phyloP scores from a whole-genome alignment of 2,329 filamentous ascomycete genomes.

The Diaporthe humulicola region DNA sequence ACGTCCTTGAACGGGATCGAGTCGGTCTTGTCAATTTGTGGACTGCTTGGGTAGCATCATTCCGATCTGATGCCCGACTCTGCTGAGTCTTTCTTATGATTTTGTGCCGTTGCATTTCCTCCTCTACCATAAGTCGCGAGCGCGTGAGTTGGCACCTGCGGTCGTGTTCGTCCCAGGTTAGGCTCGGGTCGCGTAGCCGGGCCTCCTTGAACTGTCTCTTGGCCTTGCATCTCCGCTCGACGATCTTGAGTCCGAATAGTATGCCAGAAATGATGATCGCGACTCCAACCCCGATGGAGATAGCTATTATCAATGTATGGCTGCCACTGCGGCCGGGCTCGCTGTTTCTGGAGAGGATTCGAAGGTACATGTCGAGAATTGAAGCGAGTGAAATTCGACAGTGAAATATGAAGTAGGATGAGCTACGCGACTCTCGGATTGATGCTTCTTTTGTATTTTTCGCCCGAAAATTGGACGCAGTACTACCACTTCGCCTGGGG shows the following conservation, averaged over 20 bases:
- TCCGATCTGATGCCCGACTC: slow-evolving; percentile 40
- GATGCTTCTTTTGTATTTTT: background rate
- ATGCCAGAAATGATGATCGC: slow-evolving; percentile 9
- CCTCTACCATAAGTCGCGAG: slow-evolving; percentile 42
- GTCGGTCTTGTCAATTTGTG: background rate
- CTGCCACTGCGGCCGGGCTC: background rate
- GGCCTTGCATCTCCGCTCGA: slow-evolving; percentile 34
- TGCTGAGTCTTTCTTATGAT: slow-evolving; percentile 44
- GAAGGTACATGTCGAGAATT: slow-evolving; percentile 3
- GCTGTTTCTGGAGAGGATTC: background rate
- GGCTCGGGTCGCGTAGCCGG: slow-evolving; percentile 40
- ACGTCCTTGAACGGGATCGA: slow-evolving; percentile 31
- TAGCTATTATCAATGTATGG: slow-evolving; percentile 11
- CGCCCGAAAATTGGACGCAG: background rate
- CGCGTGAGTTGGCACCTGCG: slow-evolving; percentile 40
- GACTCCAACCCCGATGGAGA: slow-evolving; percentile 10
- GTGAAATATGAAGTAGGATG: background rate
- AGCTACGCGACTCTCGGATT: background rate
- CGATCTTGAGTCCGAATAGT: slow-evolving; percentile 28
- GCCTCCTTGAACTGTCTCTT: slow-evolving; percentile 37
- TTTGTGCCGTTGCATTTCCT: slow-evolving; percentile 42
- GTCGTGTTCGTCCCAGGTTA: slow-evolving; percentile 44
- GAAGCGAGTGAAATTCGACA: slow-evolving; percentile 5
- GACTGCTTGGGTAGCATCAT: background rate
- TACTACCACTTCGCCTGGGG: background rate